Base-by-base conservation (phyloP, 768 basidiomycete genomes). In the Gymnopilus junonius region DNA sequence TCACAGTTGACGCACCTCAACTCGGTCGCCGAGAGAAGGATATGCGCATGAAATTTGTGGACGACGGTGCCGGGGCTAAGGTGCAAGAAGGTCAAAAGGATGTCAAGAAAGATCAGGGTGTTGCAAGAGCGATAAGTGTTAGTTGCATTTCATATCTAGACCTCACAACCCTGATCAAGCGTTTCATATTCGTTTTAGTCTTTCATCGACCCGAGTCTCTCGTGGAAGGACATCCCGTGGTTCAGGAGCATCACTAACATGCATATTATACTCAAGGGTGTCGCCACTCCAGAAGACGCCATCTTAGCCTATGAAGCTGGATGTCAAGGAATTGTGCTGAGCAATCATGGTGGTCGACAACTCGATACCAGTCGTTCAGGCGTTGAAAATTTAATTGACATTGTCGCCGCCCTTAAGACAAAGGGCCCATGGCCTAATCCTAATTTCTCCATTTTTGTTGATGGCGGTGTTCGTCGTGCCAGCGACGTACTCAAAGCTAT, bases 1-100 rank as follows among this genome's bases (percentile, higher is more conserved):
- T 99, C 73, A 98, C 97, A 0, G 97, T 99, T 27, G 97, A 99
- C 77, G 97, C 97, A 0, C 97, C 97, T 6, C 95, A 97, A 68
- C 88, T 99, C 10, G 97, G 97, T 45, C 86, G 95, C 12, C 85
- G 96, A 62, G 95, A 97, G 74, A 95, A 96, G 87, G 97, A 99
- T 71, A 98, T 99, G 95, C 84, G 97, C 25, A 92, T 92, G 88
- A 97, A 95, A 73, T 98, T 98, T 64, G 94, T 91, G 2, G 91
- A 89, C 34, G 87, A 87, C 67, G 85, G 85, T 21, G 82, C 83
- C 11, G 86, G 85, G 62, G 83, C 86, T 8, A 80, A 76, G 25
- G 84, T 69, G 11, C 68, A 83, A 65, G 72, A 79, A 29, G 88
- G 87, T 2, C 78, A 82, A 14, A 72, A 79, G 39, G 82, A 79